Conservation (phyloP, 306 rosid genomes). For the Aeschynomene evenia region DNA sequence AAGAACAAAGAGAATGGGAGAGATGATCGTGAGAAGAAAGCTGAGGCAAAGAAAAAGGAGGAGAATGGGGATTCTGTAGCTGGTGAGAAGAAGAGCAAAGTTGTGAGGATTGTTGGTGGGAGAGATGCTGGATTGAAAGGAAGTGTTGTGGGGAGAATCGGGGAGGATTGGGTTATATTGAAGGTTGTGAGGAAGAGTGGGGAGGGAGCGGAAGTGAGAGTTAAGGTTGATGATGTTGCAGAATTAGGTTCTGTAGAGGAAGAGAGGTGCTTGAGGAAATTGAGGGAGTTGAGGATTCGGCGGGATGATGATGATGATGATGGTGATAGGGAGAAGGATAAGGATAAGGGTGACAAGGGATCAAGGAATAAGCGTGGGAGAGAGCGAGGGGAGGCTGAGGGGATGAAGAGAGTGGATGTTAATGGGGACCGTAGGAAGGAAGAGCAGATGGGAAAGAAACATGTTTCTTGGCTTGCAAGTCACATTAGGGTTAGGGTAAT, state of each 20-base stretch:
- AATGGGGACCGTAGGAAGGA: constrained; percentile 25
- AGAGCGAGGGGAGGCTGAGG: not conserved
- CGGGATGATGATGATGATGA: not conserved
- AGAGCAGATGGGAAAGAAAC: constrained; percentile 31
- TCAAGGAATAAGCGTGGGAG: constrained; percentile 22
- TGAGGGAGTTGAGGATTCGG: constrained; percentile 47
- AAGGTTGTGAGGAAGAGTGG: constrained; percentile 39
- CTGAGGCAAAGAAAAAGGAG: not conserved
- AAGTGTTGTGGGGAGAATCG: constrained; percentile 41
- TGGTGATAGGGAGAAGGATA: not conserved
- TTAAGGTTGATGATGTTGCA: constrained; percentile 42
- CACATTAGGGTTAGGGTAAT: constrained; percentile 78
- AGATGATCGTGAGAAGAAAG: not conserved
- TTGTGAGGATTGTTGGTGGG: constrained; percentile 60
- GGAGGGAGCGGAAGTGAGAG: constrained; percentile 38
- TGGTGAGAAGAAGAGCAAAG: constrained; percentile 22
- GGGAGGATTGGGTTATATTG: constrained; percentile 40
- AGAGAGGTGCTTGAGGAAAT: constrained; percentile 58
- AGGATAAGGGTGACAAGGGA: constrained; percentile 11
- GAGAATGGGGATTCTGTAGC: not conserved
- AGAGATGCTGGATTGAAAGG: constrained; percentile 62
- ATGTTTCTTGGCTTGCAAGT: constrained; percentile 68
- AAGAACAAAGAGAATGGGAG: constrained; percentile 6
- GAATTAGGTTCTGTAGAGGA: constrained; percentile 68
- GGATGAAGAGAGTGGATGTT: not conserved